phyloP scores from a whole-genome alignment of 2,329 filamentous ascomycete species.

The Diaporthe citrichinensis region DNA sequence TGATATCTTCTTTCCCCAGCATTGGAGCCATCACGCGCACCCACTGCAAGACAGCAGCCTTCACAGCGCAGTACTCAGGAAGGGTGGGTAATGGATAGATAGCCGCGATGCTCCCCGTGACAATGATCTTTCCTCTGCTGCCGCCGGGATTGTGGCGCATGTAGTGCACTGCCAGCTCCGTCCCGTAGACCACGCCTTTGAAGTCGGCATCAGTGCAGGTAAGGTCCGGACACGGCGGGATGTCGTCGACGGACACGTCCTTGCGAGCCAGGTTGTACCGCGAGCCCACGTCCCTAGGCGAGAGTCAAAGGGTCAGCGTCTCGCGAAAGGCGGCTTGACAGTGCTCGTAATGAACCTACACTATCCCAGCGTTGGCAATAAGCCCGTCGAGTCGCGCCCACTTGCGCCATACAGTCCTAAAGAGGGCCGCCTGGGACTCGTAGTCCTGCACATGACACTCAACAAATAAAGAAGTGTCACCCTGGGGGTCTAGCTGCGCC shows the following conservation, averaged over 20 bases:
- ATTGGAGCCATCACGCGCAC: conserved; percentile 20
- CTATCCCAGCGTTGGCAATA: conserved; percentile 14
- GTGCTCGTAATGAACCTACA: not conserved
- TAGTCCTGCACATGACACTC: conserved; percentile 6
- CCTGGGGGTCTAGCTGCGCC: not conserved
- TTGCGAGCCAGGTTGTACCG: not conserved
- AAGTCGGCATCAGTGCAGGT: conserved; percentile 47
- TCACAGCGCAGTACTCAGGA: conserved; percentile 15
- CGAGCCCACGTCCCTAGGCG: not conserved
- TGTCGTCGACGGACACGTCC: not conserved
- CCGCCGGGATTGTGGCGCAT: conserved; percentile 39
- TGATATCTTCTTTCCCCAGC: conserved; percentile 14
- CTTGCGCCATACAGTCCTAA: not conserved
- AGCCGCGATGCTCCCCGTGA: conserved; percentile 13
- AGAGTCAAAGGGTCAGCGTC: not conserved
- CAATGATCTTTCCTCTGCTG: not conserved
- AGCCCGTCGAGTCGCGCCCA: conserved; percentile 1
- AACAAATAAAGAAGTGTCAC: not conserved
- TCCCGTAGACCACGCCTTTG: conserved; percentile 36
- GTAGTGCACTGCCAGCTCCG: conserved; percentile 40
- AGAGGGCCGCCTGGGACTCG: not conserved
- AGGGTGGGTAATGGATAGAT: conserved; percentile 1
- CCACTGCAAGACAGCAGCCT: conserved; percentile 8
- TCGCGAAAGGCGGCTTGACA: too few species aligned
- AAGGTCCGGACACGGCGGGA: conserved; percentile 20